phyloP scores from a whole-genome alignment of 768 basidiomycete species.

The Russula brevipes region DNA sequence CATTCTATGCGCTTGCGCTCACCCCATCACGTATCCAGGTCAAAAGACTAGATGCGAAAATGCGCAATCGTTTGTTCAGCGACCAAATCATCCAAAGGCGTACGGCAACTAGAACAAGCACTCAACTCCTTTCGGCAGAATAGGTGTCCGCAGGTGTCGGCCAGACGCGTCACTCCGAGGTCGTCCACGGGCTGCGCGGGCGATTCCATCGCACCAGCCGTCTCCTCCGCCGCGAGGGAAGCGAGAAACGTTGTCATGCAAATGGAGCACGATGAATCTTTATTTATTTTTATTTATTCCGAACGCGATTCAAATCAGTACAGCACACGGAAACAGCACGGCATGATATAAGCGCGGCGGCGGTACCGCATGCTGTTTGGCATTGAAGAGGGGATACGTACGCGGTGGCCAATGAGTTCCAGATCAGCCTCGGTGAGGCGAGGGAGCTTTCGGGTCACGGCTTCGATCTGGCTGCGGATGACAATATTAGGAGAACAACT shows the following conservation, averaged over 20 bases:
- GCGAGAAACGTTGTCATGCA: conserved; percentile 68
- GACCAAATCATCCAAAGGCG: conserved; percentile 3
- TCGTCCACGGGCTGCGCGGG: conserved; percentile 67
- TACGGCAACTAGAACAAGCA: conserved; percentile 16
- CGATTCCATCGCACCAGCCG: conserved; percentile 69
- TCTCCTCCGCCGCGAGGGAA: conserved; percentile 69
- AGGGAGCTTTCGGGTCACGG: conserved; percentile 45
- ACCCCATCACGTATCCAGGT: conserved; percentile 26
- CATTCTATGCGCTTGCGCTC: background rate
- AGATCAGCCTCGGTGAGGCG: conserved; percentile 48
- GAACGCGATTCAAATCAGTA: too few species aligned
- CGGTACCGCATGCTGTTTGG: too few species aligned
- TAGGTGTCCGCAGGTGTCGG: conserved; percentile 45
- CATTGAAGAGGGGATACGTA: conserved; percentile 17
- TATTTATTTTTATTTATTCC: too few species aligned
- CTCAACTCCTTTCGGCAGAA: conserved; percentile 78
- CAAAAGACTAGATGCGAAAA: conserved; percentile 8
- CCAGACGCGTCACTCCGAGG: conserved; percentile 62
- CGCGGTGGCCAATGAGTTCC: conserved; percentile 43
- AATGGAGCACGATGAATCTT: conserved; percentile 71
- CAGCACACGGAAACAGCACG: too few species aligned
- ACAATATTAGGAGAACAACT: background rate
- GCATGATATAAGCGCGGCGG: too few species aligned
- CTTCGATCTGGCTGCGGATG: conserved; percentile 32
- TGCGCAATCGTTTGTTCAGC: background rate